Conservation (phyloP, 257 asterid genomes). For the Primulina eburnea region DNA sequence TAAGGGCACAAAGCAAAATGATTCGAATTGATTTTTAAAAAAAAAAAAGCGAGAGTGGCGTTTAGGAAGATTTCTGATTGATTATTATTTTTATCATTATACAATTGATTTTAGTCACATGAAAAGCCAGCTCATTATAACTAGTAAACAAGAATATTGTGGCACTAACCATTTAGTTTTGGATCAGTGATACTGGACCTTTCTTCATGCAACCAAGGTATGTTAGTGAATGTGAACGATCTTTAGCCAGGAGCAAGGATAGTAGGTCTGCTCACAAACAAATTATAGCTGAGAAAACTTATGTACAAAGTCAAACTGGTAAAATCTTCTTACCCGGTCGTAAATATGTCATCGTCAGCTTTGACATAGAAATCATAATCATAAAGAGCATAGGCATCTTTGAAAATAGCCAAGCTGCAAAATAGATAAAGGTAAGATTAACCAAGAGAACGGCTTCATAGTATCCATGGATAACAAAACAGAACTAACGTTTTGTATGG, state of each 20-base stretch:
- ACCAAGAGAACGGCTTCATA: slow-evolving; percentile 18
- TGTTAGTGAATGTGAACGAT: slow-evolving; percentile 88
- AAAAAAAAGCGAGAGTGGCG: background rate
- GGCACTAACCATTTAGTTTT: slow-evolving; percentile 81
- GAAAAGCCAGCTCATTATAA: background rate
- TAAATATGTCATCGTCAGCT: slow-evolving; percentile 96
- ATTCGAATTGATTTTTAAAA: background rate
- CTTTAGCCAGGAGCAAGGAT: slow-evolving; percentile 90
- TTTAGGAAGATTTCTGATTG: background rate
- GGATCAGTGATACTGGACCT: slow-evolving; percentile 96
- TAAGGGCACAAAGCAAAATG: slow-evolving; percentile 3
- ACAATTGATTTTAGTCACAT: background rate
- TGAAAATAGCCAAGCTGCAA: slow-evolving; percentile 87
- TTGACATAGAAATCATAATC: slow-evolving; percentile 93
- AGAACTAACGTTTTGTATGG: slow-evolving; percentile 98
- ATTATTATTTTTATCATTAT: background rate
- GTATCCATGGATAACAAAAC: slow-evolving; percentile 17
- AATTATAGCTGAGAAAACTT: slow-evolving; percentile 25
- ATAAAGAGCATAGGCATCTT: slow-evolving; percentile 93
- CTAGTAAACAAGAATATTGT: slow-evolving; percentile 16
- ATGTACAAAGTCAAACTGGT: slow-evolving; percentile 22
- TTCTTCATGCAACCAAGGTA: slow-evolving; percentile 99
- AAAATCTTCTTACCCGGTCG: slow-evolving; percentile 66
- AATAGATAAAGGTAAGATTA: slow-evolving; percentile 29
- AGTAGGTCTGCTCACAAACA: slow-evolving; percentile 65